These are phyloP conservation scores for Paraphaeosphaeria minitans DNA, from an alignment of 2,329 filamentous ascomycete species.

Conservation along the genomic window DNA sequence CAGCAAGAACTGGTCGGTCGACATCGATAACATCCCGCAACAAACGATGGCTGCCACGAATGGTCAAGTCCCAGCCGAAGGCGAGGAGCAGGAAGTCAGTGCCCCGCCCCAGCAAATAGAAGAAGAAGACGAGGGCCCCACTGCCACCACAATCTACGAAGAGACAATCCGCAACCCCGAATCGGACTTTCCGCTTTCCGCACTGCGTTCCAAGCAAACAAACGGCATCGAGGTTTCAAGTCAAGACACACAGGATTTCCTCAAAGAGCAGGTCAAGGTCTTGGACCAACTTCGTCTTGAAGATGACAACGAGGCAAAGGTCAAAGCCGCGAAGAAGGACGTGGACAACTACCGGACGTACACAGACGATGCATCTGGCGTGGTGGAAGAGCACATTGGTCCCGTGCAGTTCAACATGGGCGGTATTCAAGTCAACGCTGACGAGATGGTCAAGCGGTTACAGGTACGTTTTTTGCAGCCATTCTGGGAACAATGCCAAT, in stretches of 20 bases:
- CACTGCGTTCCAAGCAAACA: slow-evolving; percentile 51
- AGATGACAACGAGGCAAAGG: slow-evolving; percentile 61
- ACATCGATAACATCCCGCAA: slow-evolving; percentile 64
- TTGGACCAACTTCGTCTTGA: slow-evolving; percentile 69
- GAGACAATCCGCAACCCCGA: slow-evolving; percentile 78
- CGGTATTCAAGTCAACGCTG: slow-evolving; percentile 92
- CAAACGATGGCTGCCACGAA: slow-evolving; percentile 32
- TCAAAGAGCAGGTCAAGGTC: slow-evolving; percentile 73
- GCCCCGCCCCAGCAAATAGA: slow-evolving; percentile 17
- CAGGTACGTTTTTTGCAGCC: slow-evolving; percentile 63
- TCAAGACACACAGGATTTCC: slow-evolving; percentile 78
- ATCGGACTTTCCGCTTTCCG: slow-evolving; percentile 50
- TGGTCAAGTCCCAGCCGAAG: slow-evolving; percentile 25
- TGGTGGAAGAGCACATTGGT: slow-evolving; percentile 71
- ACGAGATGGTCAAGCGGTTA: slow-evolving; percentile 86
- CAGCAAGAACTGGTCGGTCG: slow-evolving; percentile 83
- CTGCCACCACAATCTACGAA: slow-evolving; percentile 76
- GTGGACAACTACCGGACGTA: slow-evolving; percentile 31
- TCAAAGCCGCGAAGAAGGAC: slow-evolving; percentile 43
- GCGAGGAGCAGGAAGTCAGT: slow-evolving; percentile 18
- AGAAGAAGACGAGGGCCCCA: slow-evolving; percentile 48
- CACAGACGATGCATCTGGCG: slow-evolving; percentile 40
- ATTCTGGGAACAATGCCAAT: no score
- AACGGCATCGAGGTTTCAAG: slow-evolving; percentile 66
- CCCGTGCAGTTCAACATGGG: slow-evolving; percentile 98